Conservation (phyloP, 139 green algal genomes). For the Closterium sp. region DNA sequence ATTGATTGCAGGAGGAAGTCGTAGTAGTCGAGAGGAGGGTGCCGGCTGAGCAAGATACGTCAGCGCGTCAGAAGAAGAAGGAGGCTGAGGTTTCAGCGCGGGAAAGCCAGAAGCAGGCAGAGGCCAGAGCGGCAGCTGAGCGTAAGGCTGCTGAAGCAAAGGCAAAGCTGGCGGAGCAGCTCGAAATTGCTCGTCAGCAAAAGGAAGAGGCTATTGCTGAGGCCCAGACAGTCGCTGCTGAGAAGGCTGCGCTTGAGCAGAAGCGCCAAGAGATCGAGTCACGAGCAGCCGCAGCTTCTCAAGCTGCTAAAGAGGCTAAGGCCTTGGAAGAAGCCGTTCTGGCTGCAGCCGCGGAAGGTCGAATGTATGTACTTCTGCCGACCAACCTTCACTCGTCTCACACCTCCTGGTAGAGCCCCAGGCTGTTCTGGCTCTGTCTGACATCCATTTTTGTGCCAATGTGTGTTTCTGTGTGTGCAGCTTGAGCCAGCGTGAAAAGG, state of each 20-base stretch:
- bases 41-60: too few relatives aligned
- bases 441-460: conserved; percentile 29
- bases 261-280: conserved; percentile 20
- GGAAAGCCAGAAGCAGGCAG: neutral
- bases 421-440: neutral
- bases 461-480: conserved; percentile 8
- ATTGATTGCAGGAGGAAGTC: neutral
- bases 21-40: neutral
- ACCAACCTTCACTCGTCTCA: neutral
- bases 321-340: conserved; percentile 16
- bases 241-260: conserved; percentile 15
- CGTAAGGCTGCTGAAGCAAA: neutral
- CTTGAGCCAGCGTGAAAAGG: conserved; percentile 32
- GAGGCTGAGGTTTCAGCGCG: neutral
- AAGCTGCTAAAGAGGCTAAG: conserved; percentile 21
- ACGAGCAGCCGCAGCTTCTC: conserved; percentile 8
- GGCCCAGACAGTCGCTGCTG: conserved; percentile 2
- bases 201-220: neutral
- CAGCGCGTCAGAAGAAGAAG: conserved; percentile 7
- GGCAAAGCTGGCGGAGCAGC: neutral
- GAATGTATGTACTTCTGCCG: conserved; percentile 8
- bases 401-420: neutral
- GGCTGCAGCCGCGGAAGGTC: conserved; percentile 19
- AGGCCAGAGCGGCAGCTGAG: neutral
- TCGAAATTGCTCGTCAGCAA: neutral